Evolutionary conservation across 2,329 filamentous ascomycete genomes (phyloP).

Genomic region (Stylonectria norvegica): DNA sequence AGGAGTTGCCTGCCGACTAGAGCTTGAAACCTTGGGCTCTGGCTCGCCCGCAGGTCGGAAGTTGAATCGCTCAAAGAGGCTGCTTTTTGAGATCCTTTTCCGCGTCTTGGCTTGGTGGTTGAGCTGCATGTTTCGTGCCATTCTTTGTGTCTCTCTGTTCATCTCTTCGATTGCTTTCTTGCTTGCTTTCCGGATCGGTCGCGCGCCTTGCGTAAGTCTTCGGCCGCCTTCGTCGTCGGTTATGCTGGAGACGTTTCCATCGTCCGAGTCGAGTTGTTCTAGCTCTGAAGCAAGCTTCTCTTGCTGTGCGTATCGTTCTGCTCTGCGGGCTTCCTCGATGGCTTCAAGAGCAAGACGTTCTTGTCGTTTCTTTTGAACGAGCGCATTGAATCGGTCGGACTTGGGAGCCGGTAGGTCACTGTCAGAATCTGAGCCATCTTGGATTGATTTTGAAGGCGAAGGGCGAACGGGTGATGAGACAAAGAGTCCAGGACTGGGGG

Average conservation of each 20-base stretch:
- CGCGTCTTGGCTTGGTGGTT: constrained; percentile 85
- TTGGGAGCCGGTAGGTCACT: constrained; percentile 45
- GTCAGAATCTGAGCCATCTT: constrained; percentile 42
- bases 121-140: constrained; percentile 86
- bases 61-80: constrained; percentile 81
- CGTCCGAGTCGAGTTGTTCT: constrained; percentile 34
- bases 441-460: constrained; percentile 28
- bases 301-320: constrained; percentile 40
- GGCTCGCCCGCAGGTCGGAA: constrained; percentile 50
- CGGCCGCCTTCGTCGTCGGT: constrained; percentile 61
- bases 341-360: constrained; percentile 67
- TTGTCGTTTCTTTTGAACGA: constrained; percentile 69
- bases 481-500: constrained; percentile 49
- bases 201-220: constrained; percentile 64
- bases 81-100: constrained; percentile 83
- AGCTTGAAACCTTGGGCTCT: constrained; percentile 45
- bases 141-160: constrained; percentile 87
- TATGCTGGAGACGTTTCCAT: constrained; percentile 48
- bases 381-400: constrained; percentile 63
- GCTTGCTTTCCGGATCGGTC: constrained; percentile 78
- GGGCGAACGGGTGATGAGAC: constrained; percentile 48
- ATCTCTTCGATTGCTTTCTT: constrained; percentile 95
- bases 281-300: constrained; percentile 35
- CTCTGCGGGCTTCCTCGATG: constrained; percentile 48
- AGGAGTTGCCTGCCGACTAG: constrained; percentile 52